A percentile compares a stretch with the other conserved stretches of the same genome.
Conservation (phyloP, 2,329 filamentous ascomycete genomes). For the Phaeosphaeria sp. region DNA sequence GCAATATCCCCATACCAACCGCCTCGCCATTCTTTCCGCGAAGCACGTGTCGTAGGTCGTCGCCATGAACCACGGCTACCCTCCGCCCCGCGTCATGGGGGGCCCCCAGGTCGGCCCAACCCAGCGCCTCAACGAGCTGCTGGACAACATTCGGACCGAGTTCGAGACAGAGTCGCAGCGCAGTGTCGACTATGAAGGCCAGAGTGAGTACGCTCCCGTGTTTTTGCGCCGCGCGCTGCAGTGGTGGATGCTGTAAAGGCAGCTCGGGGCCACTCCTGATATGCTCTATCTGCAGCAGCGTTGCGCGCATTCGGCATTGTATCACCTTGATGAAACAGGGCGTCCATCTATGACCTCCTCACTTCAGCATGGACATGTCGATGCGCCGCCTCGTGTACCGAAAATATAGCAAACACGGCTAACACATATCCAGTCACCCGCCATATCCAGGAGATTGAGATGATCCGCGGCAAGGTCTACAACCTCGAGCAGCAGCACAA, state of each 20-base stretch:
- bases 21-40: neutral
- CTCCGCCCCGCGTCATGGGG: constrained; percentile 82
- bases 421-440: constrained; percentile 69
- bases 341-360: neutral
- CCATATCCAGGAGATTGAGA: constrained; percentile 93
- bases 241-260: neutral
- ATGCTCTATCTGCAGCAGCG: neutral
- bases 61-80: constrained; percentile 72
- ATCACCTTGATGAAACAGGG: neutral
- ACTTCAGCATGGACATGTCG: neutral
- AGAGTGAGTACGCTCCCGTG: constrained; percentile 72
- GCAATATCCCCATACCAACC: neutral
- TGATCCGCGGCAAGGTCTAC: constrained; percentile 92
- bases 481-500: constrained; percentile 90
- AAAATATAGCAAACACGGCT: constrained; percentile 1
- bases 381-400: neutral
- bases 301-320: neutral
- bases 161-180: constrained; percentile 86
- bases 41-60: neutral
- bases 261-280: neutral
- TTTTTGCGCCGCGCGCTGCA: neutral
- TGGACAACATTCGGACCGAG: constrained; percentile 89
- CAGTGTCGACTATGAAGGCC: constrained; percentile 87
- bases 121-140: constrained; percentile 84
- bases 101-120: constrained; percentile 63